These are phyloP conservation scores for Citrullus mucosospermus DNA, from an alignment of 306 rosid species.

Conservation along the genomic window DNA sequence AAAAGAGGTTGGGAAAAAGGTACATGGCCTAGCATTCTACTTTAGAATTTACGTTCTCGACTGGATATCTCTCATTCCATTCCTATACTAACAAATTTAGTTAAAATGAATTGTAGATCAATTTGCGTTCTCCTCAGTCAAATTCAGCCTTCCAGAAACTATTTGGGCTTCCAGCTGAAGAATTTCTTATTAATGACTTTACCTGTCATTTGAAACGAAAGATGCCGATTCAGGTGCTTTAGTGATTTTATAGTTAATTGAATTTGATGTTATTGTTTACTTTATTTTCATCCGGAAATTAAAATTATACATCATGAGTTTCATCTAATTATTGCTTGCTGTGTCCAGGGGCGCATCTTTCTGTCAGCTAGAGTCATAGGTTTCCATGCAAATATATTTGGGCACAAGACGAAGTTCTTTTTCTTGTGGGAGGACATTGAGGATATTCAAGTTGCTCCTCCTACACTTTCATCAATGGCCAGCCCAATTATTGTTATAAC, in stretches of 20 bases:
- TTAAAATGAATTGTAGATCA: conserved; percentile 41
- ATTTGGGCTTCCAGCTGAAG: conserved; percentile 89
- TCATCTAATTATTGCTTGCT: conserved; percentile 15
- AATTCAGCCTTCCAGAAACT: conserved; percentile 91
- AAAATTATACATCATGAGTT: conserved; percentile 8
- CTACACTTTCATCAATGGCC: conserved; percentile 89
- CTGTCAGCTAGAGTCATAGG: conserved; percentile 89
- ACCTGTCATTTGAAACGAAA: conserved; percentile 87
- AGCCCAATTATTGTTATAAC: conserved; percentile 74
- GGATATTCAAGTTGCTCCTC: conserved; percentile 60
- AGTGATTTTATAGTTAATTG: conserved; percentile 5
- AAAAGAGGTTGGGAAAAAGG: conserved; percentile 98
- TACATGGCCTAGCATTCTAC: conserved; percentile 20
- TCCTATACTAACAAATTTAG: conserved; percentile 1
- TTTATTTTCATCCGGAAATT: background rate
- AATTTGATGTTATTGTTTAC: background rate
- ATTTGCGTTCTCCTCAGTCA: conserved; percentile 88
- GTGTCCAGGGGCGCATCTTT: conserved; percentile 75
- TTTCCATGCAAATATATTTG: conserved; percentile 85
- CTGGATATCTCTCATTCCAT: conserved; percentile 1
- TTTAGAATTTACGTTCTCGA: background rate
- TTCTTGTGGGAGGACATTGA: conserved; percentile 96
- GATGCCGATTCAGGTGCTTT: conserved; percentile 84
- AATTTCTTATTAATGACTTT: conserved; percentile 93
- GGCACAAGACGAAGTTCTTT: conserved; percentile 79